Evolutionary conservation across 208 protist species (phyloP).

Genomic region (Porcisia deanei): DNA sequence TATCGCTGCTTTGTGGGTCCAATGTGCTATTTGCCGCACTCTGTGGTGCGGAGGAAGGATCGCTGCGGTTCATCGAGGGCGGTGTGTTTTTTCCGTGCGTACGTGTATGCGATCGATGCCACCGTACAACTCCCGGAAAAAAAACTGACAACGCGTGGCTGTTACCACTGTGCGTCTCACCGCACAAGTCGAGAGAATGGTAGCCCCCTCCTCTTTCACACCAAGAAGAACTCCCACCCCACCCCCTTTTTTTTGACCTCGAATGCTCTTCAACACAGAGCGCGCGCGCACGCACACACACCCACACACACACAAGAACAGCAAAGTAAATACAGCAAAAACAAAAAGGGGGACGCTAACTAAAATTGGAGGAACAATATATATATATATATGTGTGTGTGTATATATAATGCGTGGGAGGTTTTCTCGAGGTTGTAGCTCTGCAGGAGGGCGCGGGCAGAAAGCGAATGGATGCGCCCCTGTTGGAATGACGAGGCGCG

Average conservation of each 20-base stretch:
- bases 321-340: neutral
- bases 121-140: neutral
- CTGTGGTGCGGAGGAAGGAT: neutral
- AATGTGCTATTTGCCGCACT: neutral
- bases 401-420: no score
- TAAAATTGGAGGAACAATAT: neutral
- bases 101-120: neutral
- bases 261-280: neutral
- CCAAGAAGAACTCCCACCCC: no score
- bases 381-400: neutral
- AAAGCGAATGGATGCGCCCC: no score
- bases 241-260: no score
- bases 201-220: neutral
- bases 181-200: neutral
- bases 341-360: no score
- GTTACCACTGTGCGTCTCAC: neutral
- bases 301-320: slow-evolving; percentile 1
- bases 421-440: no score
- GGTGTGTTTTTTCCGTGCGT: neutral
- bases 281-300: slow-evolving; percentile 3
- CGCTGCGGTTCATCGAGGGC: neutral
- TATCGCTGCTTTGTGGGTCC: neutral
- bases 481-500: no score
- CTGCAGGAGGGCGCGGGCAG: no score
- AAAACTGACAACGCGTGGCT: neutral